Evolutionary conservation across 2,329 filamentous ascomycete genomes (phyloP).

Genomic region (Emergomyces pasteurianus): DNA sequence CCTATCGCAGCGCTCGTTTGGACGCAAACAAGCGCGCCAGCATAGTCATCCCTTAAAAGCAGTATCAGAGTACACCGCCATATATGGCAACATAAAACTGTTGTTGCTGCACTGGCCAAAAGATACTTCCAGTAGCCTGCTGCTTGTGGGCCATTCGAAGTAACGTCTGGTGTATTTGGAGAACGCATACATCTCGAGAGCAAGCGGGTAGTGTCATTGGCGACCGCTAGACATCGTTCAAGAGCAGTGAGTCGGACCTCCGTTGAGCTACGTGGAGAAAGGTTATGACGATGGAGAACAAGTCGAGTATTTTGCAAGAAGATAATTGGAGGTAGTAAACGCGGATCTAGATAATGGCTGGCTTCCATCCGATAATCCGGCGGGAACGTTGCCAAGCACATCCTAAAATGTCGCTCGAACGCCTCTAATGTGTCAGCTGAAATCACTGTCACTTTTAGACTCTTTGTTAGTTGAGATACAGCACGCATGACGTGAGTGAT

Average conservation of each 20-base stretch:
- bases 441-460: constrained; percentile 56
- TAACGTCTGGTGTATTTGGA: constrained; percentile 15
- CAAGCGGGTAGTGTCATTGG: constrained; percentile 66
- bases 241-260: constrained; percentile 59
- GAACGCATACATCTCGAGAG: constrained; percentile 53
- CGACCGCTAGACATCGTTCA: constrained; percentile 61
- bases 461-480: constrained; percentile 60
- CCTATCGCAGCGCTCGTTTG: constrained; percentile 60
- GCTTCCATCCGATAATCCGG: constrained; percentile 58
- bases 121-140: constrained; percentile 40
- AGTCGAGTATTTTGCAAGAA: constrained; percentile 76
- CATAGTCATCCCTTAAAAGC: constrained; percentile 60
- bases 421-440: constrained; percentile 55
- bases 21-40: constrained; percentile 60
- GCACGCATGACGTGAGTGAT: constrained; percentile 72
- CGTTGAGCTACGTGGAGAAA: constrained; percentile 57
- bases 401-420: constrained; percentile 69
- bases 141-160: constrained; percentile 24
- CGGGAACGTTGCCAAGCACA: constrained; percentile 65
- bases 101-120: constrained; percentile 56
- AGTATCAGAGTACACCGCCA: constrained; percentile 79
- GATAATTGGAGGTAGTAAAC: constrained; percentile 61
- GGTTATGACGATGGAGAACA: constrained; percentile 76
- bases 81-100: constrained; percentile 67
- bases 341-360: constrained; percentile 56